Percentiles rank a stretch among this genome's conserved stretches.
Evolutionary conservation across 2,329 filamentous ascomycete species (phyloP).

Genomic region (Apiospora sp.): DNA sequence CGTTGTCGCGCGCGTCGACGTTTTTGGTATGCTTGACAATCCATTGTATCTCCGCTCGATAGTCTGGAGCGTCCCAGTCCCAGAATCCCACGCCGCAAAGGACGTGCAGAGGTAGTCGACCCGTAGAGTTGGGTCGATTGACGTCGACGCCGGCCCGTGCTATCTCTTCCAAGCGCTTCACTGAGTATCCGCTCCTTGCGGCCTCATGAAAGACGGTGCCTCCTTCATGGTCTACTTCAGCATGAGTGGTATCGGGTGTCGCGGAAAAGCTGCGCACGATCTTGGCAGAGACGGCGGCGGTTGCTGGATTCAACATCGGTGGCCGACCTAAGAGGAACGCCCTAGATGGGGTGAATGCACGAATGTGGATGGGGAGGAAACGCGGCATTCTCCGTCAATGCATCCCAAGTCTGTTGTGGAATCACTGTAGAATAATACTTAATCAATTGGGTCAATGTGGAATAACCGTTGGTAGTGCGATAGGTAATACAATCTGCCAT

Average conservation of each 20-base stretch:
- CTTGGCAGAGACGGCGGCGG: too few species aligned
- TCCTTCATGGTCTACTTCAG: neutral
- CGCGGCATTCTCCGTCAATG: too few species aligned
- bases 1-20: constrained; percentile 28
- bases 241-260: neutral
- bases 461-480: too few species aligned
- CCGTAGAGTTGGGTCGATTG: neutral
- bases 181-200: neutral
- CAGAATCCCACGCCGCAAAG: neutral
- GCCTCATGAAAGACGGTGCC: neutral
- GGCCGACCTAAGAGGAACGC: too few species aligned
- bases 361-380: too few species aligned
- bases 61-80: neutral
- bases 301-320: too few species aligned
- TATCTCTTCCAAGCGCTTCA: neutral
- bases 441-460: too few species aligned
- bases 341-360: too few species aligned
- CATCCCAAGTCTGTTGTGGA: too few species aligned
- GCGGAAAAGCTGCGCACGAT: too few species aligned
- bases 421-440: too few species aligned
- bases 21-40: neutral
- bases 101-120: neutral
- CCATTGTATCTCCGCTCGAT: neutral
- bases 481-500: too few species aligned
- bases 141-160: neutral